Conservation (phyloP, 2,329 filamentous ascomycete species). For the Hypomyces perniciosus region DNA sequence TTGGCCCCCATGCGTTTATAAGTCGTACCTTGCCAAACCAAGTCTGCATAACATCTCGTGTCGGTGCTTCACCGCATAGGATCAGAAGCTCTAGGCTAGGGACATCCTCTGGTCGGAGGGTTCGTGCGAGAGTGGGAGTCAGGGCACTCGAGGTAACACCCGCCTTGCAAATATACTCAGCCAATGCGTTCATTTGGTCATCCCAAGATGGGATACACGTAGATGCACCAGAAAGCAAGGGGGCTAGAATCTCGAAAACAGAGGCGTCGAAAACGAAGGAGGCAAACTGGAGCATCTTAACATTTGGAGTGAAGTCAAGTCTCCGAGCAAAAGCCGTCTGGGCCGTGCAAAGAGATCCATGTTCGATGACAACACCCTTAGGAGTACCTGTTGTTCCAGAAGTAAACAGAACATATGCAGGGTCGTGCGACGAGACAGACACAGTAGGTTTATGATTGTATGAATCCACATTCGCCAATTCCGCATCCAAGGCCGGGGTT, state of each 20-base stretch:
- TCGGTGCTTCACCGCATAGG: slow-evolving; percentile 3
- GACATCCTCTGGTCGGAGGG: neutral
- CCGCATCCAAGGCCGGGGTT: neutral
- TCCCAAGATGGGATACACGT: slow-evolving; percentile 15
- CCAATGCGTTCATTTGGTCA: slow-evolving; percentile 4
- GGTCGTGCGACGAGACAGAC: neutral
- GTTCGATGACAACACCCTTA: slow-evolving; percentile 8
- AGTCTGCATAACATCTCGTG: neutral
- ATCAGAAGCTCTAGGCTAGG: neutral
- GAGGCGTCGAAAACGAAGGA: slow-evolving; percentile 14
- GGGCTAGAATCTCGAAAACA: slow-evolving; percentile 9
- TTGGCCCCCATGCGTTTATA: slow-evolving; percentile 8
- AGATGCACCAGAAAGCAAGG: slow-evolving; percentile 2
- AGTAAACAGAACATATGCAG: slow-evolving; percentile 8
- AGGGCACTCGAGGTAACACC: neutral
- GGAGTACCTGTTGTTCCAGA: slow-evolving; percentile 9
- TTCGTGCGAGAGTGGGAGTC: slow-evolving; percentile 4
- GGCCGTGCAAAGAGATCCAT: neutral
- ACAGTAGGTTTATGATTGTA: neutral
- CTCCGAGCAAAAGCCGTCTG: neutral
- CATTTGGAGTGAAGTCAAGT: neutral
- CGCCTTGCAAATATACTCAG: neutral
- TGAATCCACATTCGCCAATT: neutral
- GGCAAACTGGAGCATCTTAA: slow-evolving; percentile 13
- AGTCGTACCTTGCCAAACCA: slow-evolving; percentile 1